Evolutionary conservation across 768 basidiomycete species (phyloP), one percentile per base, ranked within the genome.

Genomic region (Guyanaporus albipodus): DNA sequence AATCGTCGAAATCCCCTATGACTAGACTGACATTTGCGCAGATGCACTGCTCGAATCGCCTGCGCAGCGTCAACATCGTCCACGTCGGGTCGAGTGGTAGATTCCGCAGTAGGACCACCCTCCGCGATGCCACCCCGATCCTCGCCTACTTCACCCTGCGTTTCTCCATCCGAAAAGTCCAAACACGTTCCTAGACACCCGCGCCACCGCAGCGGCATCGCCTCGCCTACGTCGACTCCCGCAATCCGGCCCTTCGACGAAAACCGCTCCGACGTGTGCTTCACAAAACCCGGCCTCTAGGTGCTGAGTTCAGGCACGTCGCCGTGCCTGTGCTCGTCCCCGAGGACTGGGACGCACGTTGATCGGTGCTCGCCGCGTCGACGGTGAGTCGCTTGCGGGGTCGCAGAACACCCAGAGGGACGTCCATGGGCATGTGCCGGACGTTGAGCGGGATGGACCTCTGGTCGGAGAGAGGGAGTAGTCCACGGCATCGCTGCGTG

Each of bases 141-240:
- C n/a, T n/a, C n/a, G n/a, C n/a, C n/a, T n/a, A n/a, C n/a, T n/a
- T n/a, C n/a, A n/a, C n/a, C n/a, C n/a, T n/a, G n/a, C n/a, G n/a
- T n/a, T n/a, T n/a, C 38, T 21, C 12, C 50, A 11, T 72, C 74
- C 56, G 88, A 62, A 56, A 83, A 87, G 24, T 73, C 73, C 44
- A 89, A 58, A 61, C 87, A 89, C 0, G 79, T 80, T 38, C 48
- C 54, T 17, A 66, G 59, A 62, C 87, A 89, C 1, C 87, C 86
- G 22, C 83, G 68, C 85, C 87, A 88, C 41, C 70, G 63, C 24
- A 88, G 50, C 18, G 85, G 81, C 5, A 83, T 80, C 11, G 58
- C 52, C 8, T 73, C 78, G n/a, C 79, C 78, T 0, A 83, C 67
- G 15, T 67, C 60, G 17, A 72, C 68, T 6, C 78, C 77, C 0